Percentiles rank a stretch among this genome's conserved stretches.
Evolutionary conservation across 257 asterid genomes (phyloP).

Genomic region (Plantago elongata): DNA sequence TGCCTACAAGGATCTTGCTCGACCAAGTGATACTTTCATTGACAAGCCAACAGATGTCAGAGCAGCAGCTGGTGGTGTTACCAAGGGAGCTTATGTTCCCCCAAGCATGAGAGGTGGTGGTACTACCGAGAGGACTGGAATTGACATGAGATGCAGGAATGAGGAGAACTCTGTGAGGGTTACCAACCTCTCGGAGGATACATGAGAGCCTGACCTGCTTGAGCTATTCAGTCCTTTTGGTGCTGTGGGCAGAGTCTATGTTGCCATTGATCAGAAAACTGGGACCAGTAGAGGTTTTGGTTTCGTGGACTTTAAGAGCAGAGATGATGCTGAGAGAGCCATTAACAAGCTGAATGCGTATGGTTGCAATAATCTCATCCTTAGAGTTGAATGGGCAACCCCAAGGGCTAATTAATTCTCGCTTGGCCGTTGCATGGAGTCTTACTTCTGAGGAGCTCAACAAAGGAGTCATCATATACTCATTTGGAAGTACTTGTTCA

Average conservation of each 20-base stretch:
- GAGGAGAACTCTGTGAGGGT: constrained; percentile 93
- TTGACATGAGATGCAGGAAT: constrained; percentile 82
- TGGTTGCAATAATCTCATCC: constrained; percentile 88
- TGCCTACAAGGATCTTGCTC: constrained; percentile 89
- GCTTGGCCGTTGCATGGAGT: not conserved
- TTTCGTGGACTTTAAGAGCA: constrained; percentile 74
- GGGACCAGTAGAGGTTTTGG: constrained; percentile 85
- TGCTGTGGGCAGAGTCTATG: constrained; percentile 67
- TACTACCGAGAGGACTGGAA: constrained; percentile 43
- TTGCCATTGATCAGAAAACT: constrained; percentile 81
- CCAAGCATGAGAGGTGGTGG: constrained; percentile 66
- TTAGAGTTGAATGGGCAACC: constrained; percentile 98
- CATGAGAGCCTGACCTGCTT: constrained; percentile 80
- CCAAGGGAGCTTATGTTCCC: constrained; percentile 69
- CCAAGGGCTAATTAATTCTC: constrained; percentile 60
- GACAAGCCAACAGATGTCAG: constrained; percentile 64
- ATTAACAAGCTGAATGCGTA: constrained; percentile 83
- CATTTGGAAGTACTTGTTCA: too few relatives aligned
- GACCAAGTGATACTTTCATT: constrained; percentile 44
- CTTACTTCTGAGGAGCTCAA: not conserved
- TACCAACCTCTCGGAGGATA: constrained; percentile 89
- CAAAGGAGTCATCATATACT: not conserved
- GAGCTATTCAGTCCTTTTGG: constrained; percentile 94
- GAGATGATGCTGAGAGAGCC: constrained; percentile 94
- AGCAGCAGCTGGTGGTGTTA: constrained; percentile 20